Base-by-base conservation (phyloP, 495 filamentous ascomycete genomes). In the Neurospora pannonica region DNA sequence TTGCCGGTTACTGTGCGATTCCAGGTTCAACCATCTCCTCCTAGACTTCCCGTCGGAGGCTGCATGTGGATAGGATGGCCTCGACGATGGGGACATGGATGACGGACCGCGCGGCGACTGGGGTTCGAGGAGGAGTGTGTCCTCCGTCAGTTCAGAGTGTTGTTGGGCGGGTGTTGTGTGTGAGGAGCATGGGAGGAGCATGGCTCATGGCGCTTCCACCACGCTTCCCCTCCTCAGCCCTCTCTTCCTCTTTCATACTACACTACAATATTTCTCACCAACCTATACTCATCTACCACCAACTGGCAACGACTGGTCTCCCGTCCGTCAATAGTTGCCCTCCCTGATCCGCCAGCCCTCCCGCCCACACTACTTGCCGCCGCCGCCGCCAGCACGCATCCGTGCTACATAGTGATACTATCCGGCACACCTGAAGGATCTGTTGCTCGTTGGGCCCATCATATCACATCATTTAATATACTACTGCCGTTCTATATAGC, bases 401-500 rank as follows among this genome's bases (percentile, higher is more conserved):
- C 70, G 37, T 69, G 21, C n/a, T n/a, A 60, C 48, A 36, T 70
- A 37, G 11, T 71, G 62, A 13, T 36, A 19, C 43, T 37, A 70
- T 74, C 60, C 73, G 43, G 69, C 38, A 70, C 38, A 28, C 40
- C 70, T 38, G 21, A 28, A 28, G 37, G 42, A 39, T 36, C 34
- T 46, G 38, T 21, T 67, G 54, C 54, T 36, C 54, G 54, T 9
- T 34, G 54, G 54, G 54, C 54, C 54, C 28, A 62, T 62, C 54
- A 62, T 62, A 31, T 62, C 28, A 62, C 54, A 34, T 9, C 28
- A 62, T 62, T 62, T 62, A 62, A 28, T 31, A 60, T 60, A 60
- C 48, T 60, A 60, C 48, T 62, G 21, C 43, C 43, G 38, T 43
- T 24, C 31, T 77, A 74, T 77, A 76, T 77, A 74, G 74, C 69